phyloP scores from a whole-genome alignment of 768 basidiomycete genomes.

The Lactarius trivialis region DNA sequence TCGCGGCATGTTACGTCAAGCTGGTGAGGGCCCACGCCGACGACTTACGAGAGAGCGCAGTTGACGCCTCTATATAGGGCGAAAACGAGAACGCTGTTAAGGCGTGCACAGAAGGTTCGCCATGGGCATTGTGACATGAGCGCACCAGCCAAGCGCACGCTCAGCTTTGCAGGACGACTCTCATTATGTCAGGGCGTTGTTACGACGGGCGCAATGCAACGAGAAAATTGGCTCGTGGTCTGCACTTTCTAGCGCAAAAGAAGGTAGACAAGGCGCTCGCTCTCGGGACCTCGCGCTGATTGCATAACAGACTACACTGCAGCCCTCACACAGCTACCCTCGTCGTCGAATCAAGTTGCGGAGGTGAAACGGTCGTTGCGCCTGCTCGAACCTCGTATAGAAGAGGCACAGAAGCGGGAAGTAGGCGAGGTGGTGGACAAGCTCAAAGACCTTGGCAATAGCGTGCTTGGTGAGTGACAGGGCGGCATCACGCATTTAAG shows the following conservation, averaged over 20 bases:
- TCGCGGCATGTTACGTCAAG: slow-evolving; percentile 79
- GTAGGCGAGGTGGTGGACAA: slow-evolving; percentile 90
- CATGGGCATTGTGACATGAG: background rate
- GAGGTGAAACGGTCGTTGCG: slow-evolving; percentile 46
- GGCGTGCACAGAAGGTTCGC: slow-evolving; percentile 23
- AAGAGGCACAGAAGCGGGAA: slow-evolving; percentile 76
- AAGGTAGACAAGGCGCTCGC: slow-evolving; percentile 47
- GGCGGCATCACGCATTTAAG: background rate
- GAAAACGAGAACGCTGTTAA: slow-evolving; percentile 21
- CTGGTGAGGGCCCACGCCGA: slow-evolving; percentile 42
- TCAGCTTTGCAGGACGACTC: slow-evolving; percentile 84
- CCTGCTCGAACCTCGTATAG: slow-evolving; percentile 58
- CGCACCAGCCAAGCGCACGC: slow-evolving; percentile 1
- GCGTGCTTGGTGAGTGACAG: slow-evolving; percentile 59
- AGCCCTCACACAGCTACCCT: slow-evolving; percentile 58
- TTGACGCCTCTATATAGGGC: slow-evolving; percentile 7
- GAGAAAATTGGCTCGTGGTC: slow-evolving; percentile 79
- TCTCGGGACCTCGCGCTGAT: background rate
- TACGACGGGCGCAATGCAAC: slow-evolving; percentile 82
- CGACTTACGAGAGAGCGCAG: background rate
- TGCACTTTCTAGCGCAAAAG: slow-evolving; percentile 71
- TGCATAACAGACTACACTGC: slow-evolving; percentile 60
- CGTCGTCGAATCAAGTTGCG: slow-evolving; percentile 43
- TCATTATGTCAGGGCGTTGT: slow-evolving; percentile 77
- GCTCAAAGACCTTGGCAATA: slow-evolving; percentile 89